Conservation (phyloP, 1,139 yeast species). For the Suhomyces coccinellae region DNA sequence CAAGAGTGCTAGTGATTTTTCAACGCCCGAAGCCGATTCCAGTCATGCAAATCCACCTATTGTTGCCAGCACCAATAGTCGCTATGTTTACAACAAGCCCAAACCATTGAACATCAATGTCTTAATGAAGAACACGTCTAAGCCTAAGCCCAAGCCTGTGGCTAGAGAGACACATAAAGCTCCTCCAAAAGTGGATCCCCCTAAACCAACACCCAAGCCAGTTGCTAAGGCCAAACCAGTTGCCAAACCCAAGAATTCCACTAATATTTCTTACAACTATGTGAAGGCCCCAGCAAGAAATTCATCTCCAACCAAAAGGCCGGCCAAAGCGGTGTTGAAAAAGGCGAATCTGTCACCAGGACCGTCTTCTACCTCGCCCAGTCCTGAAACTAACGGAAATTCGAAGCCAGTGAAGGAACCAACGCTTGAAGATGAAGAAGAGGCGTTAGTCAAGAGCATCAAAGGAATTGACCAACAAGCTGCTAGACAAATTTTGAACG, state of each 20-base stretch:
- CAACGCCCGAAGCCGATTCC: conserved; percentile 3
- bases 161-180: conserved; percentile 6
- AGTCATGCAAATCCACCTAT: background rate
- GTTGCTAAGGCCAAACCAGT: conserved; percentile 6
- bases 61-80: background rate
- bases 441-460: conserved; percentile 37
- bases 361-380: conserved; percentile 5
- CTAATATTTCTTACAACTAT: conserved; percentile 35
- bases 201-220: conserved; percentile 2
- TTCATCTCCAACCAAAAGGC: conserved; percentile 7
- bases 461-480: conserved; percentile 45
- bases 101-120: conserved; percentile 40
- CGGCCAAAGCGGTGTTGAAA: conserved; percentile 16
- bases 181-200: conserved; percentile 5
- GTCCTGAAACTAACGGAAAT: conserved; percentile 4
- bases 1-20: conserved; percentile 19
- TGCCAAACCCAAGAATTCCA: conserved; percentile 9
- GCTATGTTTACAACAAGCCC: conserved; percentile 41
- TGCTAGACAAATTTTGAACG: conserved; percentile 73
- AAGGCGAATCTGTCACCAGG: background rate
- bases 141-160: conserved; percentile 16
- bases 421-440: conserved; percentile 68
- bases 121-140: conserved; percentile 30
- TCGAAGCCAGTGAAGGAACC: conserved; percentile 17
- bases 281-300: conserved; percentile 13